Evolutionary conservation across 768 basidiomycete species (phyloP), one percentile per base, ranked within the genome.

Genomic region (Phallus indusiatus): DNA sequence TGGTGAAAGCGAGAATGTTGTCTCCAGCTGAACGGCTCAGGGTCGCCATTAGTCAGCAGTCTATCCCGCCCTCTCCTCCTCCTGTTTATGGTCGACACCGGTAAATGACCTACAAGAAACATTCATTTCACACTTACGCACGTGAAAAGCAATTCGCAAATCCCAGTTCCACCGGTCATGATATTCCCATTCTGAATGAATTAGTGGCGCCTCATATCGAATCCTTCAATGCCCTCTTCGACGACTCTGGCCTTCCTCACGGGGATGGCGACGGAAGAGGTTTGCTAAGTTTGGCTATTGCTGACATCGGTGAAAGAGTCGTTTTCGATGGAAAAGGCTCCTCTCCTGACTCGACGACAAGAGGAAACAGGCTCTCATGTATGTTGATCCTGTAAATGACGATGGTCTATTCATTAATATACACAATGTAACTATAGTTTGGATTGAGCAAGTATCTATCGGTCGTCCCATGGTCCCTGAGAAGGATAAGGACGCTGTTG

Each of bases 181-280:
- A 84, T 12, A 83, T 90, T 63, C 83, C 83, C 18, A 88, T 89
- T 55, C 78, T 98, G 61, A 91, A 96, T 65, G 90, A 95, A 72
- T 90, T 97, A 66, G 92, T 97, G 56, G 75, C 82, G 21, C 95
- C 96, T 6, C 94, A 97, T 69, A 82, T 98, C 62, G 89, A 97
- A 70, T 93, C 90, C 42, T 98, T 99, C 79, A 95, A 98, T 72
- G 86, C 92, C 16, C 80, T 99, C 24, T 94, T 97, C 70, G 94
- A 97, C 67, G 93, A 95, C 70, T 85, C 88, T 55, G 88, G 88
- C n/a, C 70, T 89, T 56, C 82, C 85, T 59, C 68, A 77, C 49
- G 85, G 86, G 10, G 85, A 86, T 65, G 85, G 85, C 14, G 83
- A 90, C 58, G 90, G 89, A 1, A 78, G 78, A 35, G 96, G 96